phyloP scores from a whole-genome alignment of 192 early-diverging fungal species.

The Podila minutissima region DNA sequence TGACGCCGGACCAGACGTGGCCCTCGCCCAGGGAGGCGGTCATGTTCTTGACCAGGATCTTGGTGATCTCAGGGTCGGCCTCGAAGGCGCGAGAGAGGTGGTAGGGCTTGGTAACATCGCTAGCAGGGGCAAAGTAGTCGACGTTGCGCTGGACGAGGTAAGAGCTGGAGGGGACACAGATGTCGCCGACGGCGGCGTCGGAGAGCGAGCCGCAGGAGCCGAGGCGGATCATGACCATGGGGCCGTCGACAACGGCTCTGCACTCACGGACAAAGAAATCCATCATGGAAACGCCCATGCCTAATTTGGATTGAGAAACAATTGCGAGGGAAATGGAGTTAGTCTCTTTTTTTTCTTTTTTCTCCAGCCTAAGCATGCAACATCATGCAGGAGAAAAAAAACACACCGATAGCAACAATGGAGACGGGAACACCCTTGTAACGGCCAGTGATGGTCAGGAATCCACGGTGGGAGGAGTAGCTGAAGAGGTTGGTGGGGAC shows the following conservation, averaged over 20 bases:
- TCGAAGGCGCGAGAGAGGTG: slow-evolving; percentile 66
- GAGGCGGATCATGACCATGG: slow-evolving; percentile 82
- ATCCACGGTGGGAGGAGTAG: slow-evolving; percentile 75
- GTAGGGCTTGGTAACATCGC: slow-evolving; percentile 60
- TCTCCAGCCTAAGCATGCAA: slow-evolving; percentile 4
- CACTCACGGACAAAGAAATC: slow-evolving; percentile 93
- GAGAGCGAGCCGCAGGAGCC: slow-evolving; percentile 89
- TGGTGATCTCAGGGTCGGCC: slow-evolving; percentile 67
- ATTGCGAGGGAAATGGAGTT: not conserved
- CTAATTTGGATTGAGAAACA: slow-evolving; percentile 9
- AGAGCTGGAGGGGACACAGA: slow-evolving; percentile 76
- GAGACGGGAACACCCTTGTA: slow-evolving; percentile 79
- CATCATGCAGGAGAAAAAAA: not conserved
- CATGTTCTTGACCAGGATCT: slow-evolving; percentile 46
- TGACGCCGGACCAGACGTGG: slow-evolving; percentile 67
- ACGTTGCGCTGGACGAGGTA: slow-evolving; percentile 76
- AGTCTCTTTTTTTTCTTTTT: slow-evolving; percentile 10
- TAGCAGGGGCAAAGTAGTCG: slow-evolving; percentile 70
- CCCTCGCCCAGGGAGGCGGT: slow-evolving; percentile 45
- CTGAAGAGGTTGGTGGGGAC: slow-evolving; percentile 58
- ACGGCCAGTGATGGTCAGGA: slow-evolving; percentile 86
- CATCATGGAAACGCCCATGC: slow-evolving; percentile 84
- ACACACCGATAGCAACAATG: slow-evolving; percentile 79
- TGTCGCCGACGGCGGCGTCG: slow-evolving; percentile 61
- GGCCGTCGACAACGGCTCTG: slow-evolving; percentile 80